These are phyloP conservation scores for Leccinum obscurum DNA, from an alignment of 768 basidiomycete genomes.

Conservation along the genomic window DNA sequence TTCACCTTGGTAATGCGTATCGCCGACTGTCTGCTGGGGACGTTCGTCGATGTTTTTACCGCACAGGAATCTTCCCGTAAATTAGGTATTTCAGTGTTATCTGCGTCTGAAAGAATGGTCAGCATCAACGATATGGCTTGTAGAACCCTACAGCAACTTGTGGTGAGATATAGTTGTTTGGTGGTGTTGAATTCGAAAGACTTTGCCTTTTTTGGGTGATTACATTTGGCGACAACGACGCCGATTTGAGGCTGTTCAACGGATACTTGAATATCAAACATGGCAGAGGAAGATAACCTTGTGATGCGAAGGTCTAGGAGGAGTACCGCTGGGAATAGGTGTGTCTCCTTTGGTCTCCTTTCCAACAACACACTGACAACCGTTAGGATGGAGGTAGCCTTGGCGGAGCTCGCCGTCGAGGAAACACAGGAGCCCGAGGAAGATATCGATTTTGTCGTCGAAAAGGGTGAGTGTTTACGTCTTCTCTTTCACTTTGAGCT, in stretches of 20 bases:
- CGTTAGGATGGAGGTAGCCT: slow-evolving; percentile 59
- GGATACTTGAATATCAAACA: background rate
- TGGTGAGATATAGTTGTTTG: slow-evolving; percentile 6
- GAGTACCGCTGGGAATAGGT: slow-evolving; percentile 82
- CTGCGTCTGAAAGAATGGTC: no score
- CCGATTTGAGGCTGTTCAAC: background rate
- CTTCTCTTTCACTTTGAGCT: background rate
- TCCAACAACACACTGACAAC: slow-evolving; percentile 6
- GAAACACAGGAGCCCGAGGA: slow-evolving; percentile 57
- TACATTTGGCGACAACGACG: background rate
- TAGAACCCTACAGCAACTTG: background rate
- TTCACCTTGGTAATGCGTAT: no score
- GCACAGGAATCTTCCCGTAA: no score
- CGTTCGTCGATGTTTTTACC: no score
- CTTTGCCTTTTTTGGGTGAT: slow-evolving; percentile 5
- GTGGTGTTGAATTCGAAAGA: slow-evolving; percentile 18
- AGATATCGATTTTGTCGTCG: slow-evolving; percentile 68
- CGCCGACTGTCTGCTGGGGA: no score
- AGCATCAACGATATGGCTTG: no score
- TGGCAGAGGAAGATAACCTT: slow-evolving; percentile 29
- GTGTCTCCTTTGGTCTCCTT: slow-evolving; percentile 8
- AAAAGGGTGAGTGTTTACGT: slow-evolving; percentile 48
- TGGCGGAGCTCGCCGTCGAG: no score
- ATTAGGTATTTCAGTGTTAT: no score
- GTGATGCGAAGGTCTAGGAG: slow-evolving; percentile 62